Percentiles rank a stretch among this genome's conserved stretches.
phyloP scores from a whole-genome alignment of 2,329 filamentous ascomycete species.

The Ascochyta viciae-villosae region DNA sequence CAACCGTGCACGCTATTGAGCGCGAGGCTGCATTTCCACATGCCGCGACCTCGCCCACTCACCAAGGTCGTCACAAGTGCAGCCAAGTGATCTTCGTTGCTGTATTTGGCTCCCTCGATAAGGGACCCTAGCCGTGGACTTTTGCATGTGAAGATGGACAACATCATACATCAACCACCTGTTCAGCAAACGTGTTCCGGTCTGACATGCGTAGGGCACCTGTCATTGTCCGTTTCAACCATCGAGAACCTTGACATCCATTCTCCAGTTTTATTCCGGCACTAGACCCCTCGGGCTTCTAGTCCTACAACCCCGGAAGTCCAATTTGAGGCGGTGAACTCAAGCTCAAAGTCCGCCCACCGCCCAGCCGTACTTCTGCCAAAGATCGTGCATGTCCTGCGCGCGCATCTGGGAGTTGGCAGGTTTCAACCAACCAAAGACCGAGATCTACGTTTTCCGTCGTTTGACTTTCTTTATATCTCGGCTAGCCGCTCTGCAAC shows the following conservation, averaged over 20 bases:
- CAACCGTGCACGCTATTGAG: conserved; percentile 33
- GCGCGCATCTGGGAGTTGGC: conserved; percentile 25
- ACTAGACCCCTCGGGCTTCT: conserved; percentile 26
- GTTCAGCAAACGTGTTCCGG: conserved; percentile 16
- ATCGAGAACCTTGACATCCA: conserved; percentile 13
- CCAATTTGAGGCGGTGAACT: conserved; percentile 40
- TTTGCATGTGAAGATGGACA: conserved; percentile 39
- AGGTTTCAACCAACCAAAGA: conserved; percentile 31
- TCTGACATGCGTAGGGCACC: conserved; percentile 31
- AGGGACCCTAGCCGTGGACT: conserved; percentile 1
- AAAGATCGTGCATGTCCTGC: conserved; percentile 29
- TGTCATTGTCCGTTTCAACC: conserved; percentile 26
- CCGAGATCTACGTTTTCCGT: conserved; percentile 28
- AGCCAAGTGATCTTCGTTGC: conserved; percentile 31
- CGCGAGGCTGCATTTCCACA: conserved; percentile 42
- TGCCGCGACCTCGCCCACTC: conserved; percentile 24
- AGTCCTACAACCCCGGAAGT: conserved; percentile 26
- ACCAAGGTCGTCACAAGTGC: conserved; percentile 32
- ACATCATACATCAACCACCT: conserved; percentile 30
- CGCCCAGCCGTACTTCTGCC: conserved; percentile 23
- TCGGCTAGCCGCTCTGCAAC: conserved; percentile 24
- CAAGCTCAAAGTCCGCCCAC: conserved; percentile 31
- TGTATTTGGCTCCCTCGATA: conserved; percentile 14
- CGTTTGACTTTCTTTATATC: conserved; percentile 21
- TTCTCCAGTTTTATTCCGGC: conserved; percentile 35